phyloP scores from a whole-genome alignment of 352 stramenopile species.

The Pythium oligandrum region DNA sequence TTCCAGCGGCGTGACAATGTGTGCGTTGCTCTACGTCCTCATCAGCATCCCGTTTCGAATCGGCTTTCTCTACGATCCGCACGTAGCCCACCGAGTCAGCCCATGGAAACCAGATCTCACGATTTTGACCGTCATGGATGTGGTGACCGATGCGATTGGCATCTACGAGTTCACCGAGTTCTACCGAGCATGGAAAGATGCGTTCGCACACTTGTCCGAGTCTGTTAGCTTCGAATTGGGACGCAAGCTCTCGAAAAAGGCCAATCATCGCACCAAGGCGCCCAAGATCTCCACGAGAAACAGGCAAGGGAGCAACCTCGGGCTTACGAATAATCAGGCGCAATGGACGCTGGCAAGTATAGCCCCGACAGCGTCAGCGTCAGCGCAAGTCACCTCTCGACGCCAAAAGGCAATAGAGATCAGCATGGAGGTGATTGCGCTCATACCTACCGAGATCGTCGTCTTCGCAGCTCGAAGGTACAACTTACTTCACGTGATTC shows the following conservation, averaged over 20 bases:
- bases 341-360: slow-evolving; percentile 52
- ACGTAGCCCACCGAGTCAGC: slow-evolving; percentile 7
- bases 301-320: slow-evolving; percentile 14
- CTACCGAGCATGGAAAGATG: slow-evolving; percentile 29
- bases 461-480: slow-evolving; percentile 25
- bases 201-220: slow-evolving; percentile 30
- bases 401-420: slow-evolving; percentile 31
- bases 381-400: slow-evolving; percentile 6
- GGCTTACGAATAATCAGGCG: slow-evolving; percentile 16
- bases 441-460: slow-evolving; percentile 54
- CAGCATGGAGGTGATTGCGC: slow-evolving; percentile 39
- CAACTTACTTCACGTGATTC: slow-evolving; percentile 57
- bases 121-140: slow-evolving; percentile 31
- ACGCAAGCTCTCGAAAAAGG: slow-evolving; percentile 44
- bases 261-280: slow-evolving; percentile 14
- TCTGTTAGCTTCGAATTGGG: slow-evolving; percentile 37
- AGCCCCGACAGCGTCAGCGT: slow-evolving; percentile 10
- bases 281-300: slow-evolving; percentile 30
- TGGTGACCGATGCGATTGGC: slow-evolving; percentile 37
- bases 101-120: slow-evolving; percentile 41
- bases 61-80: slow-evolving; percentile 66
- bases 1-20: slow-evolving; percentile 20
- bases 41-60: slow-evolving; percentile 57
- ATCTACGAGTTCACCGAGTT: slow-evolving; percentile 39
- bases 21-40: slow-evolving; percentile 40